A percentile compares a stretch with the other conserved stretches of the same genome.
phyloP scores from a whole-genome alignment of 331 rosid species.

The Dryas integrifolia region DNA sequence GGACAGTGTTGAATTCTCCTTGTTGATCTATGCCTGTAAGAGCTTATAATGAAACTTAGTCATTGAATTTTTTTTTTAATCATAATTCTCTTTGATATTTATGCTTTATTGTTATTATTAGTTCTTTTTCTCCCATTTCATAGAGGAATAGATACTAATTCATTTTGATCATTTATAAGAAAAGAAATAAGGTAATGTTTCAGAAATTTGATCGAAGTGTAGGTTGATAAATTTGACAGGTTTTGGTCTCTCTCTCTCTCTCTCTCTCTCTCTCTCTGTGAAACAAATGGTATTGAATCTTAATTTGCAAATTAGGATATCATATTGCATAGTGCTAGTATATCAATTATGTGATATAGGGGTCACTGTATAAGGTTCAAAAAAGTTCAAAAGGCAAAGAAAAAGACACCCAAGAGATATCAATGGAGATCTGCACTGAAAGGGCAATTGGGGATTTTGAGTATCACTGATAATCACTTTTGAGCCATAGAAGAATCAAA shows the following conservation, averaged over 20 bases:
- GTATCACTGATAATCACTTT: conserved; percentile 33
- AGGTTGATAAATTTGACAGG: conserved; percentile 20
- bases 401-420: conserved; percentile 17
- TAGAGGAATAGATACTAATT: conserved; percentile 33
- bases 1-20: conserved; percentile 62
- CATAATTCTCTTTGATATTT: background rate
- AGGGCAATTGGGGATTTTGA: conserved; percentile 24
- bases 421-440: conserved; percentile 39
- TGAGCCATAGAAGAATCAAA: conserved; percentile 31
- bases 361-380: background rate
- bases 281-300: background rate
- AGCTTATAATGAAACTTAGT: conserved; percentile 34
- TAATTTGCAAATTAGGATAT: background rate
- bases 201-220: conserved; percentile 20
- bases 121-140: conserved; percentile 24
- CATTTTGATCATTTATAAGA: conserved; percentile 26
- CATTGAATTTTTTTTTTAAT: background rate
- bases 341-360: background rate
- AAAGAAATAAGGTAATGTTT: conserved; percentile 18
- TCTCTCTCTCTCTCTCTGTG: background rate
- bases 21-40: conserved; percentile 93
- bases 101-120: background rate
- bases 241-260: conserved; percentile 5
- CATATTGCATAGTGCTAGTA: background rate
- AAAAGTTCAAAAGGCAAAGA: background rate